These are phyloP conservation scores for Penicillium robsamsonii DNA, from an alignment of 495 filamentous ascomycete species.

Conservation along the genomic window DNA sequence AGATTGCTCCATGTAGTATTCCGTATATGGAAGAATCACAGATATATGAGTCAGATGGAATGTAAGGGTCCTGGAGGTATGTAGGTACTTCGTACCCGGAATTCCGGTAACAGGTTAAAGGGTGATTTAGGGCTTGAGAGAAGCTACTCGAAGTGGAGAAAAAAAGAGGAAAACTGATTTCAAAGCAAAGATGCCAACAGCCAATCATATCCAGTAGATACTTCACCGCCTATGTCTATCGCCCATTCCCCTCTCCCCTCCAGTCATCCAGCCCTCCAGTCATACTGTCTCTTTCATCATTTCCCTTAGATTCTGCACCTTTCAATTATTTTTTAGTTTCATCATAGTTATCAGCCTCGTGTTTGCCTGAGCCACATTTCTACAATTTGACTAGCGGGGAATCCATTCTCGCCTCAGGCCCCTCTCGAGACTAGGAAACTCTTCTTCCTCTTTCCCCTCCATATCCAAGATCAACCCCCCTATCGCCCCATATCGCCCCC, in stretches of 20 bases:
- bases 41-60: neutral
- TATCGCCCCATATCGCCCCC: neutral
- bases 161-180: constrained; percentile 5
- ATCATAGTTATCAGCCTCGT: constrained; percentile 11
- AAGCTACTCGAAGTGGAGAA: constrained; percentile 5
- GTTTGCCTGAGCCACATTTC: constrained; percentile 7
- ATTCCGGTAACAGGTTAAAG: neutral
- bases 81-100: neutral
- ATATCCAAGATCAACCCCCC: neutral
- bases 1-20: neutral
- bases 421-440: constrained; percentile 7
- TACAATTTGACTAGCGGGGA: constrained; percentile 11
- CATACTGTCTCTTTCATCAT: constrained; percentile 4
- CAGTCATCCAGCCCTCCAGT: neutral
- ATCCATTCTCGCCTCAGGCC: constrained; percentile 11
- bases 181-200: neutral
- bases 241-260: neutral
- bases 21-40: neutral
- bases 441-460: constrained; percentile 9
- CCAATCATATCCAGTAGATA: neutral
- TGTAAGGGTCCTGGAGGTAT: no score
- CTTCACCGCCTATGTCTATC: constrained; percentile 8
- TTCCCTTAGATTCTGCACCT: neutral
- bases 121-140: neutral
- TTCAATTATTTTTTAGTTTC: neutral